Evolutionary conservation across 1,284 basidiomycete genomes (phyloP).

Genomic region (Mycocalia duriaeana): DNA sequence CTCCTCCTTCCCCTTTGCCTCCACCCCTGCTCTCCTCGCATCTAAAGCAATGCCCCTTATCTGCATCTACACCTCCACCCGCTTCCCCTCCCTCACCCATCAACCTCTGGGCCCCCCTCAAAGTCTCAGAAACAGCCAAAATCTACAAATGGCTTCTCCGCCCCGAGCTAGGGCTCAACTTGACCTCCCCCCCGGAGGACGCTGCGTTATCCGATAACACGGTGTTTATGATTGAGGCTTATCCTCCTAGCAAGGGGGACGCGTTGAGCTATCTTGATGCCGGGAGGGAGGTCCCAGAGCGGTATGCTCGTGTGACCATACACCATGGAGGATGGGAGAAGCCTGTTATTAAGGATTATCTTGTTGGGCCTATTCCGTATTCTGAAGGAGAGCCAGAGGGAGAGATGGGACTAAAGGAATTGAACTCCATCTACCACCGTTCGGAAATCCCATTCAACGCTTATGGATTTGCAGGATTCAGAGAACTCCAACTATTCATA

Average conservation of each 20-base stretch:
- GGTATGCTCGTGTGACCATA: slow-evolving; percentile 45
- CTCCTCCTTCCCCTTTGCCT: too few relatives aligned
- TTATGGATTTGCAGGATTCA: slow-evolving; percentile 32
- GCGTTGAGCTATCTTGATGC: slow-evolving; percentile 43
- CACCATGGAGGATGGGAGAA: slow-evolving; percentile 41
- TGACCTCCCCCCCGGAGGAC: slow-evolving; percentile 30
- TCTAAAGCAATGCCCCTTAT: slow-evolving; percentile 28
- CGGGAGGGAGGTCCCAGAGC: slow-evolving; percentile 22
- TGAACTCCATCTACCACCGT: slow-evolving; percentile 49
- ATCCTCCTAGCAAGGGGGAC: slow-evolving; percentile 45
- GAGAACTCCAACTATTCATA: slow-evolving; percentile 32
- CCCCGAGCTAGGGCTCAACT: slow-evolving; percentile 41
- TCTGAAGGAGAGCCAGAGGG: too few relatives aligned
- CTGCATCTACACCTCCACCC: slow-evolving; percentile 17
- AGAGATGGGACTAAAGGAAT: slow-evolving; percentile 30
- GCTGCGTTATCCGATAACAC: slow-evolving; percentile 40
- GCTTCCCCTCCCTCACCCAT: slow-evolving; percentile 37
- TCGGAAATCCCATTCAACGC: slow-evolving; percentile 48
- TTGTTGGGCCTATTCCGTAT: slow-evolving; percentile 54
- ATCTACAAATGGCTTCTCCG: slow-evolving; percentile 44
- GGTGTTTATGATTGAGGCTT: slow-evolving; percentile 45
- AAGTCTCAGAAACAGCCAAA: slow-evolving; percentile 36
- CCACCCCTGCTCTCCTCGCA: neutral
- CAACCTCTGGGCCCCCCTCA: slow-evolving; percentile 47
- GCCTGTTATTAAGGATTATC: slow-evolving; percentile 46